These are phyloP conservation scores for Thyridium curvatum DNA, from an alignment of 2,329 filamentous ascomycete genomes.

Conservation along the genomic window DNA sequence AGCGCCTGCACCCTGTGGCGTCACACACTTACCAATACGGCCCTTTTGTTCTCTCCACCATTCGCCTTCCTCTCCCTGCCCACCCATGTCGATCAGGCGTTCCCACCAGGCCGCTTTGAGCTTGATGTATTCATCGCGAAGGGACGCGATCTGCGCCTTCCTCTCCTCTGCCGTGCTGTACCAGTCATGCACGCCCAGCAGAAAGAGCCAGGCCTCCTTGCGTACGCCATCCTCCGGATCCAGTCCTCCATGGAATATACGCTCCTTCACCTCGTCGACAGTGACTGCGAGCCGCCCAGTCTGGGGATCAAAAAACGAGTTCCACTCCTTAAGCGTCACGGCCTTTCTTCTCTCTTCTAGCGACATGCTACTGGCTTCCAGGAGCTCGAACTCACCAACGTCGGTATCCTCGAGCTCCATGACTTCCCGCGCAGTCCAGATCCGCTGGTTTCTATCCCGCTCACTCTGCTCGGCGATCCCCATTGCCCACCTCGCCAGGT, in stretches of 20 bases:
- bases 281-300: slow-evolving; percentile 75
- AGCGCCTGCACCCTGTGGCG: neutral
- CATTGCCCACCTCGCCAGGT: slow-evolving; percentile 97
- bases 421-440: slow-evolving; percentile 91
- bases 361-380: slow-evolving; percentile 70
- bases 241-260: slow-evolving; percentile 92
- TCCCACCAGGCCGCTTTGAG: slow-evolving; percentile 98
- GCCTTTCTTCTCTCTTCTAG: slow-evolving; percentile 71
- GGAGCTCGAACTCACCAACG: slow-evolving; percentile 90
- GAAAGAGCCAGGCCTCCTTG: slow-evolving; percentile 94
- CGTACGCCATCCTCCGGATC: slow-evolving; percentile 84
- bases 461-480: slow-evolving; percentile 97
- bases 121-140: slow-evolving; percentile 88
- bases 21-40: slow-evolving; percentile 69
- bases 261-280: slow-evolving; percentile 87
- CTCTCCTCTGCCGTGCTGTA: slow-evolving; percentile 82
- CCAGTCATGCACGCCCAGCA: slow-evolving; percentile 91
- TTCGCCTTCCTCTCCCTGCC: slow-evolving; percentile 75
- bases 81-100: slow-evolving; percentile 74
- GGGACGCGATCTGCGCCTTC: slow-evolving; percentile 72
- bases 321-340: slow-evolving; percentile 82
- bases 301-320: slow-evolving; percentile 73
- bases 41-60: slow-evolving; percentile 96
- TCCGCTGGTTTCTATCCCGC: slow-evolving; percentile 72
- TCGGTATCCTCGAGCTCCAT: slow-evolving; percentile 91